Base-by-base conservation (phyloP, 2,329 filamentous ascomycete genomes). In the Aulographum hederae region DNA sequence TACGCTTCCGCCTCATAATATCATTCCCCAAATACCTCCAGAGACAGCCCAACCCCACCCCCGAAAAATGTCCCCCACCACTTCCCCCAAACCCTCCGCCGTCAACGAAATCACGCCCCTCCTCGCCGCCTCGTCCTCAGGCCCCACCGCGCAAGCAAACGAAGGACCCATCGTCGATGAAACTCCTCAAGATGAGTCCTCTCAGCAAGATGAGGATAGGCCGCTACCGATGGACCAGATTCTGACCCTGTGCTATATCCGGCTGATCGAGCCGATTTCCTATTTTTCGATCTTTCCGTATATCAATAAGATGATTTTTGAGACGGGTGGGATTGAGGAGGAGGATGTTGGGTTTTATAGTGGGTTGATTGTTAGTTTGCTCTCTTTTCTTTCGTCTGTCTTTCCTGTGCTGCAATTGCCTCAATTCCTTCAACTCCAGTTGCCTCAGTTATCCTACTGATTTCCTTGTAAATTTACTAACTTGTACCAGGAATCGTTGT, bases 231-330 rank as follows among this genome's bases (percentile, higher is more conserved):
- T 56, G 38, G 32, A 47, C n/a, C 80, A 86, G 48, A 71, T 89
- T 32, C 50, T 76, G 19, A 51, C 78, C 8, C 67, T 89, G 10
- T 86, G 79, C 57, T 78, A 73, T 46, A 72, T 73, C 2, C 69
- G 78, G 4, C 46, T 79, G 17, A 60, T 80, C 28, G 80, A 86
- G 45, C 78, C 80, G 1, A 65, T 85, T 26, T 76, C 78, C n/a
- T 86, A 81, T 57, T 86, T 85, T 57, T 71, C 65, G 47, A 81
- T 86, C 48, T 78, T 86, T 43, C 77, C 79, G 1, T 86, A 78
- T 53, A 67, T 89, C 51, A 80, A 73, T 44, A 60, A 75, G 45
- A 86, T 86, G 79, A 71, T 80, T 23, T 58, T 68, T 49, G 60
- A 67, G 34, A 75, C 73, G 36, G 78, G 77, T 6, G 44, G 60